These are phyloP conservation scores for Amphibolis antarctica DNA, from an alignment of 106 monocot species.

Conservation along the genomic window DNA sequence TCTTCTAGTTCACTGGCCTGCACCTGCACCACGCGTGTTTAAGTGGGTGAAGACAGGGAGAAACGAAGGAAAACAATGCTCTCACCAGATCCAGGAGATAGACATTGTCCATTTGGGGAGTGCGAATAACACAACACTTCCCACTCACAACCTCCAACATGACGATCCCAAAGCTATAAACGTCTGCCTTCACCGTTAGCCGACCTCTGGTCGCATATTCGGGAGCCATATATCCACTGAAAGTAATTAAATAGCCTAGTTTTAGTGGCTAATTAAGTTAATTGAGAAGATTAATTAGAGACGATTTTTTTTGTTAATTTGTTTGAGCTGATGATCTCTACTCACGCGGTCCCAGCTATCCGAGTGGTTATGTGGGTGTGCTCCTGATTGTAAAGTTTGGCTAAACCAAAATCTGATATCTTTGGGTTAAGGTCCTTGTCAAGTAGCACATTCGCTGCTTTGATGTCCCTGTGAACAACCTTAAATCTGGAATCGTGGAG, in stretches of 20 bases:
- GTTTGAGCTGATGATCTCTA: no score
- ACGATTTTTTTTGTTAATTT: neutral
- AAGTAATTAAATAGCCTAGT: neutral
- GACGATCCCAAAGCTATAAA: conserved; percentile 20
- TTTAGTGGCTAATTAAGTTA: no score
- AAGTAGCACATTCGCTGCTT: conserved; percentile 27
- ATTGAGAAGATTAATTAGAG: no score
- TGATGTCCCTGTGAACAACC: no score
- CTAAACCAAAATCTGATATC: conserved; percentile 35
- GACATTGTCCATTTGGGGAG: neutral
- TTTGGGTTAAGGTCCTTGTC: conserved; percentile 27
- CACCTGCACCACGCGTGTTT: neutral
- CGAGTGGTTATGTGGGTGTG: conserved; percentile 26
- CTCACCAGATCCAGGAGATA: conserved; percentile 18
- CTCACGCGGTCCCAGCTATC: conserved; percentile 27
- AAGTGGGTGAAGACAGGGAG: no score
- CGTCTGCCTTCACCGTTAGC: conserved; percentile 25
- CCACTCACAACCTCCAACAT: conserved; percentile 18
- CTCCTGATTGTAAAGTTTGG: conserved; percentile 17
- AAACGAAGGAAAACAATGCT: neutral
- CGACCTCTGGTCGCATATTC: conserved; percentile 28
- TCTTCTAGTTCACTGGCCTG: conserved; percentile 6
- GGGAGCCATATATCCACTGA: conserved; percentile 28
- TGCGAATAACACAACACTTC: conserved; percentile 10
- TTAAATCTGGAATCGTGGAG: conserved; percentile 22